Conservation (phyloP, 1,139 yeast species). For the Kluyveromyces sp. region DNA sequence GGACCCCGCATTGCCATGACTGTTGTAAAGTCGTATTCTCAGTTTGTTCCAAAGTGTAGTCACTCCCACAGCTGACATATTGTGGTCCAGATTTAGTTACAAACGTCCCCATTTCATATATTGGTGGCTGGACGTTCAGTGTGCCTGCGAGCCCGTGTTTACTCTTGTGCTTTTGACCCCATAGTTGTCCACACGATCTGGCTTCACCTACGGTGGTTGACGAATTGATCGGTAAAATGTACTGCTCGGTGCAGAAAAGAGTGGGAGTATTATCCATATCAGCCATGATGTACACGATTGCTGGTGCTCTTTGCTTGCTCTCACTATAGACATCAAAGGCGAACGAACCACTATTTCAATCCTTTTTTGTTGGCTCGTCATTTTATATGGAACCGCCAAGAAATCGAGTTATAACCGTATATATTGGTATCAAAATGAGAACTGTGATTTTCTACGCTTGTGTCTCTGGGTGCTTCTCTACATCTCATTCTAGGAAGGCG, state of each 20-base stretch:
- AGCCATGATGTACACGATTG: background rate
- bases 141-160: background rate
- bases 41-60: background rate
- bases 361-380: too few relatives aligned
- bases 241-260: background rate
- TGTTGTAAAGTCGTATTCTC: slow-evolving; percentile 1
- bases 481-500: too few relatives aligned
- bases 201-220: background rate
- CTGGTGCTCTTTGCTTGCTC: background rate
- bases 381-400: too few relatives aligned
- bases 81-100: background rate
- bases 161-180: background rate
- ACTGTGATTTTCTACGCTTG: too few relatives aligned
- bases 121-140: background rate
- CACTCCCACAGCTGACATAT: background rate
- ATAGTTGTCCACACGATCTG: background rate
- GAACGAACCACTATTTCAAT: too few relatives aligned
- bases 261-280: background rate
- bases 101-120: background rate
- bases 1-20: slow-evolving; percentile 1
- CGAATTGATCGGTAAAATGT: background rate
- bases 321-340: background rate
- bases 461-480: too few relatives aligned
- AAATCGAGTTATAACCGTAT: too few relatives aligned
- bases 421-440: too few relatives aligned